These are phyloP conservation scores for Brassica cretica DNA, from an alignment of 345 rosid species.

Conservation along the genomic window DNA sequence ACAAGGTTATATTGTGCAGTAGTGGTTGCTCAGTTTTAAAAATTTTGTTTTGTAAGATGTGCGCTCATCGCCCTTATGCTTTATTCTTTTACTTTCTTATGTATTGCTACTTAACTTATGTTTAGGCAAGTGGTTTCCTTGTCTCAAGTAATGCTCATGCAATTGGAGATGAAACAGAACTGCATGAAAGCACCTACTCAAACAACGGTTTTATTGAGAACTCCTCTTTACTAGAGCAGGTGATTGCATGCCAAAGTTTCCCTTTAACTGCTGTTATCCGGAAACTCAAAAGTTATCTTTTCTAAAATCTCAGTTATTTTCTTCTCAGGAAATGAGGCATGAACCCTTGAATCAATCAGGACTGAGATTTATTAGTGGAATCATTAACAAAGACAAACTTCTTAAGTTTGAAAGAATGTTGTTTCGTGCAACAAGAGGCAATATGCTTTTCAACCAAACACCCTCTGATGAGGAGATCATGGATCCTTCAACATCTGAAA, in stretches of 20 bases:
- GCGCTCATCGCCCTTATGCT: slow-evolving; percentile 5
- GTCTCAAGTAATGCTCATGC: slow-evolving; percentile 69
- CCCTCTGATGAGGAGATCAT: slow-evolving; percentile 84
- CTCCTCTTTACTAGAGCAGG: slow-evolving; percentile 82
- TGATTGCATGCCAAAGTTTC: slow-evolving; percentile 36
- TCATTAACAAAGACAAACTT: slow-evolving; percentile 68
- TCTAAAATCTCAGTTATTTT: slow-evolving; percentile 30
- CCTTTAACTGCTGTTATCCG: slow-evolving; percentile 22
- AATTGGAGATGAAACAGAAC: slow-evolving; percentile 66
- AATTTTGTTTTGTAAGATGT: background rate
- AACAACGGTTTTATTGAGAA: slow-evolving; percentile 52
- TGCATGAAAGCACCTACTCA: slow-evolving; percentile 68
- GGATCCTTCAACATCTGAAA: slow-evolving; percentile 88
- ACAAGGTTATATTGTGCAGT: background rate
- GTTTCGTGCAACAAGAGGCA: slow-evolving; percentile 98
- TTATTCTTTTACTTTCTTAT: background rate
- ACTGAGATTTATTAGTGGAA: slow-evolving; percentile 86
- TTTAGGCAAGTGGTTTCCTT: slow-evolving; percentile 84
- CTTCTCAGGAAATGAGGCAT: slow-evolving; percentile 65
- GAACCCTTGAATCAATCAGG: slow-evolving; percentile 71
- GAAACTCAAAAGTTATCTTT: slow-evolving; percentile 27
- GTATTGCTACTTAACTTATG: slow-evolving; percentile 14
- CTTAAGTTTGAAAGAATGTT: slow-evolving; percentile 89
- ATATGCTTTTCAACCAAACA: slow-evolving; percentile 95
- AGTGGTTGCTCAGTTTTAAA: slow-evolving; percentile 5